phyloP scores from a whole-genome alignment of 1,284 basidiomycete species.

The Moniliella sp. region DNA sequence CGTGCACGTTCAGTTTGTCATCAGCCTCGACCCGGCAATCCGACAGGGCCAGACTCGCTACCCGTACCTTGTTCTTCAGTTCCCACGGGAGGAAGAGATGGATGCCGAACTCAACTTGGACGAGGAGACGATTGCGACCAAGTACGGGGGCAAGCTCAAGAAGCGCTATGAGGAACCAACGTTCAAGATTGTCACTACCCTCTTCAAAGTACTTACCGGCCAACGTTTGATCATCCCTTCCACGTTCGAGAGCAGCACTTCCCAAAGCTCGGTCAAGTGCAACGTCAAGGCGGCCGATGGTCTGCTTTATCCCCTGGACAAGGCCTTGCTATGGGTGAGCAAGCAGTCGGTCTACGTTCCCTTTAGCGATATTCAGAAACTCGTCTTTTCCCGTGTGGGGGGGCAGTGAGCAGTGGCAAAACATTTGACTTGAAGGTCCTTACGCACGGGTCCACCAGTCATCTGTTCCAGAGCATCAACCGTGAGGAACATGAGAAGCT shows the following conservation, averaged over 20 bases:
- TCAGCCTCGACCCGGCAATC: constrained; percentile 51
- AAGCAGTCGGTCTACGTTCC: constrained; percentile 84
- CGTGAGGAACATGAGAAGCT: constrained; percentile 82
- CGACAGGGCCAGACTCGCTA: constrained; percentile 95
- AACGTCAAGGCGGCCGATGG: constrained; percentile 94
- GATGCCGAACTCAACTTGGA: constrained; percentile 81
- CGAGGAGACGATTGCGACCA: constrained; percentile 39
- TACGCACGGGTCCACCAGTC: constrained; percentile 49
- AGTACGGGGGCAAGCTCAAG: constrained; percentile 57
- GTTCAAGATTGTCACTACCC: constrained; percentile 78
- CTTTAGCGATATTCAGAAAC: constrained; percentile 70
- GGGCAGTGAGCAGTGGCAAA: constrained; percentile 62
- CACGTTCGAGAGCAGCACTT: constrained; percentile 36
- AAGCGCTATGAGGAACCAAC: constrained; percentile 79
- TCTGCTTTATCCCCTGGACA: constrained; percentile 90
- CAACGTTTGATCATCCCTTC: constrained; percentile 61
- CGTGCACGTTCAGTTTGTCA: constrained; percentile 68
- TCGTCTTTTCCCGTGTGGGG: constrained; percentile 80
- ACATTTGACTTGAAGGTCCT: constrained; percentile 87
- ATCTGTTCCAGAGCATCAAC: constrained; percentile 63
- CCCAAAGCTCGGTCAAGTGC: constrained; percentile 53
- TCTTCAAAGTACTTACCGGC: constrained; percentile 71
- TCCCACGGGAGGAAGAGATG: constrained; percentile 84
- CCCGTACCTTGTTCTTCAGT: constrained; percentile 92
- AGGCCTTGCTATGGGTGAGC: constrained; percentile 90